Evolutionary conservation across 495 filamentous ascomycete genomes (phyloP), one percentile per base, ranked within the genome.

Genomic region (Penicillium psychrofluorescens): DNA sequence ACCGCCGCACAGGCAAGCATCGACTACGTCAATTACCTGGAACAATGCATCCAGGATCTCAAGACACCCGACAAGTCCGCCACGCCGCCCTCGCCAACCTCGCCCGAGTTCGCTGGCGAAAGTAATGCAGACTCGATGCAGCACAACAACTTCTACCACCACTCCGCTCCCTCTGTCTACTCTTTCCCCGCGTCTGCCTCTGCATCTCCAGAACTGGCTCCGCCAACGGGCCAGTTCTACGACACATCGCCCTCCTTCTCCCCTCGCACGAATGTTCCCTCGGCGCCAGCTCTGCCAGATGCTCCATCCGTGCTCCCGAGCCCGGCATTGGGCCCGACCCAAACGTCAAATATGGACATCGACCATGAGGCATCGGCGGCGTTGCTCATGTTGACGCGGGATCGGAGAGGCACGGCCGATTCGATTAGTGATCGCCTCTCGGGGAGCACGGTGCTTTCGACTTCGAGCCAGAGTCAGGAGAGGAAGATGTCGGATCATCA

Each of bases 21-120:
- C 53, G 92, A 97, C 53, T 97, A 98, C 57, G 81, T 96, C 45
- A 86, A 86, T 46, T 98, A 98, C 54, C 79, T 98, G 2, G 87
- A 98, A 56, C 79, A 85, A 60, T 97, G 92, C 59, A 83, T 97
- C 15, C 60, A 74, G 11, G 85, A 92, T 49, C 69, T 97, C 29
- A 90, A 95, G 56, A 80, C 72, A 7, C 79, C 73, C n/a, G 63
- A 56, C 30, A 43, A 46, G 1, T 27, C 44, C 0, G 36, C 27
- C 10, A 34, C 43, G n/a, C 54, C 59, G 12, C 56, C 63, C 11
- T 69, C 66, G 8, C 65, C 68, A 41, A 61, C 64, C 44, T 68
- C 63, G 7, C 61, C 67, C 6, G 59, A 65, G 35, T 54, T 66
- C 49, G 38, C 67, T 28, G 41, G 58, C 27, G 57, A 58, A 36